Conservation (phyloP, 1,284 basidiomycete genomes). For the Vanrija sp. region DNA sequence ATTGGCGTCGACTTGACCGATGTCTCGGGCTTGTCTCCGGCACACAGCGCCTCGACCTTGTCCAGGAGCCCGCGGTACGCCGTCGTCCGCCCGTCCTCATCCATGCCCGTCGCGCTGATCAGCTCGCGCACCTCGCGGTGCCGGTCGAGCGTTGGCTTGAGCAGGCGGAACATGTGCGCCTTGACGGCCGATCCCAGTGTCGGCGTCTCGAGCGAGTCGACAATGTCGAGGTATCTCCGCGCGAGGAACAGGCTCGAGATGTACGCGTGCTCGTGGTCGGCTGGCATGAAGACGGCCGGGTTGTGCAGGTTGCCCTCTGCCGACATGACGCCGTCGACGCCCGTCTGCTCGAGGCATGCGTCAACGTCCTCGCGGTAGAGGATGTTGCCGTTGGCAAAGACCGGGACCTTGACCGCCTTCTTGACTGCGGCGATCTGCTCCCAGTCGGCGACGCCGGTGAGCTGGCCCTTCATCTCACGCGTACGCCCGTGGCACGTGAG, state of each 20-base stretch:
- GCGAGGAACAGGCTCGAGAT: conserved; percentile 66
- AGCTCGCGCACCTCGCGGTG: conserved; percentile 70
- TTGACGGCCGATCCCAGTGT: conserved; percentile 76
- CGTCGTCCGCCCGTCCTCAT: conserved; percentile 33
- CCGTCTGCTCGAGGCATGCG: conserved; percentile 71
- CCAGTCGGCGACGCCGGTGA: conserved; percentile 76
- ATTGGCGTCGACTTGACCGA: conserved; percentile 34
- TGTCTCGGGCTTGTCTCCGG: conserved; percentile 52
- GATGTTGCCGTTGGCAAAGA: conserved; percentile 97
- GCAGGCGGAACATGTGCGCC: conserved; percentile 87
- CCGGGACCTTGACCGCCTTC: conserved; percentile 79
- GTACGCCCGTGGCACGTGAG: conserved; percentile 88
- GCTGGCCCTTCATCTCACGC: conserved; percentile 84
- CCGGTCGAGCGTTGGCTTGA: conserved; percentile 68
- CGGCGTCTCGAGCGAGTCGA: conserved; percentile 64
- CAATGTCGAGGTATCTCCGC: conserved; percentile 81
- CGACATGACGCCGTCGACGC: conserved; percentile 88
- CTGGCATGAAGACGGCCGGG: conserved; percentile 66
- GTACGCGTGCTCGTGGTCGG: conserved; percentile 54
- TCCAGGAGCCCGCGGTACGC: conserved; percentile 57
- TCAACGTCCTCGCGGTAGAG: conserved; percentile 75
- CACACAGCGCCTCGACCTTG: conserved; percentile 65
- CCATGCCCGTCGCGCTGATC: conserved; percentile 33
- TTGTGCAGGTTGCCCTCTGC: conserved; percentile 96
- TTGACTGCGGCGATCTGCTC: conserved; percentile 79